Percentiles rank a stretch among this genome's conserved stretches.
phyloP scores from a whole-genome alignment of 2,329 filamentous ascomycete genomes.

The Aplosporella prunicola region DNA sequence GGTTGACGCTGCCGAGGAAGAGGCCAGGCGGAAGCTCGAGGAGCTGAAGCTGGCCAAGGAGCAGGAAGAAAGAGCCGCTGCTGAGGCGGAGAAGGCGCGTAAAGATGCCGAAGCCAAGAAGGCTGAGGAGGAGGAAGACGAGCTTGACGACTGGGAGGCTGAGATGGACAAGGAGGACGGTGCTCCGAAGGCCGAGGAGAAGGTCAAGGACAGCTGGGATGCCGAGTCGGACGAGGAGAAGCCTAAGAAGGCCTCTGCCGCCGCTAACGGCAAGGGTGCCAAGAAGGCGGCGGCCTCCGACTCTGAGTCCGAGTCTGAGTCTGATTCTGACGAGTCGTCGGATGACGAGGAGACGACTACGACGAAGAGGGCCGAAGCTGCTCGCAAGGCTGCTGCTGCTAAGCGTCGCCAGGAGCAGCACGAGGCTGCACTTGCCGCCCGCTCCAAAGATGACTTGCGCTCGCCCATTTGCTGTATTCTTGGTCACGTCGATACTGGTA shows the following conservation, averaged over 20 bases:
- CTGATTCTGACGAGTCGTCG: constrained; percentile 50
- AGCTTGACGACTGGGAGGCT: constrained; percentile 79
- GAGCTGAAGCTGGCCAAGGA: constrained; percentile 44
- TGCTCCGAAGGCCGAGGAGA: constrained; percentile 68
- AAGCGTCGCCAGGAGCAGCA: constrained; percentile 82
- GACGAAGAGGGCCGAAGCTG: constrained; percentile 60
- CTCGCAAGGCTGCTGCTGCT: constrained; percentile 79
- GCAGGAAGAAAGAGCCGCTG: constrained; percentile 64
- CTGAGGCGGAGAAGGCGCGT: constrained; percentile 65
- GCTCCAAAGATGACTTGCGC: constrained; percentile 87
- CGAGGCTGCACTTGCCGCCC: constrained; percentile 80
- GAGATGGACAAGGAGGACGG: constrained; percentile 64
- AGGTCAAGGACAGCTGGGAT: constrained; percentile 93
- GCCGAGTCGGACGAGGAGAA: constrained; percentile 64
- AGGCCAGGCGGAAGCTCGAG: constrained; percentile 46
- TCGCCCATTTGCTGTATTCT: constrained; percentile 99
- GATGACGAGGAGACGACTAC: constrained; percentile 69
- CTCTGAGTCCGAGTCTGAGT: constrained; percentile 38
- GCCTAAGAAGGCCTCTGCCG: constrained; percentile 22
- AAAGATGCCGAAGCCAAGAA: constrained; percentile 59
- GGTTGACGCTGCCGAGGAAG: constrained; percentile 40
- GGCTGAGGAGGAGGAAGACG: constrained; percentile 51
- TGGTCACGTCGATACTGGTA: constrained; percentile 98
- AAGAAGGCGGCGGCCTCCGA: constrained; percentile 27
- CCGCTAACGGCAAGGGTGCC: constrained; percentile 15